Evolutionary conservation across 495 filamentous ascomycete genomes (phyloP).

Genomic region (Venustampulla echinocandica): DNA sequence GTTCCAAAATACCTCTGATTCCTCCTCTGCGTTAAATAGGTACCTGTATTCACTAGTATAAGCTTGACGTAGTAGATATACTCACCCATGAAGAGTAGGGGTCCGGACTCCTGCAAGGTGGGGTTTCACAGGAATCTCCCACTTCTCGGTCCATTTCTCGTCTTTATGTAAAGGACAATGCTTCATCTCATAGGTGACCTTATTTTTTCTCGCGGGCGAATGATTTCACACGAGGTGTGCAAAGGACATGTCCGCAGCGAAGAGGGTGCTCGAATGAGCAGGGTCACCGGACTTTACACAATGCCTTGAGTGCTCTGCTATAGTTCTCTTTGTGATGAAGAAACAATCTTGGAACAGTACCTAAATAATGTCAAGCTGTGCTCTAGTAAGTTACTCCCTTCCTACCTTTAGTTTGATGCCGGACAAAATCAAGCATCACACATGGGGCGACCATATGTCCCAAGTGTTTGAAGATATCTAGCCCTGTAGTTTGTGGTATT

Average conservation of each 20-base stretch:
- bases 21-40: constrained; percentile 43
- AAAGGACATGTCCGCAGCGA: constrained; percentile 51
- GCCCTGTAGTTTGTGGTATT: constrained; percentile 18
- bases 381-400: background rate
- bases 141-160: constrained; percentile 26
- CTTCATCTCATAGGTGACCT: constrained; percentile 23
- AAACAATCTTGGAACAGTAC: constrained; percentile 11
- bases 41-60: constrained; percentile 4
- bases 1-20: constrained; percentile 38
- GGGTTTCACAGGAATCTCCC: constrained; percentile 35
- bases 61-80: constrained; percentile 4
- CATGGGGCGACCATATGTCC: constrained; percentile 46
- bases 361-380: background rate
- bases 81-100: constrained; percentile 48
- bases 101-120: constrained; percentile 40
- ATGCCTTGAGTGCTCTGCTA: constrained; percentile 39
- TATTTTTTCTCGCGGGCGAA: constrained; percentile 24
- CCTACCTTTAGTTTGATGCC: constrained; percentile 35
- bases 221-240: constrained; percentile 31
- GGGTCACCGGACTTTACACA: constrained; percentile 38
- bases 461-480: constrained; percentile 36
- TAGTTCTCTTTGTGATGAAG: constrained; percentile 26
- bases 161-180: constrained; percentile 30
- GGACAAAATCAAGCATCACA: constrained; percentile 42
- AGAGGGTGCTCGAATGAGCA: constrained; percentile 46